Base-by-base conservation (phyloP, 2,329 filamentous ascomycete species). In the Sarocladium oryzae region DNA sequence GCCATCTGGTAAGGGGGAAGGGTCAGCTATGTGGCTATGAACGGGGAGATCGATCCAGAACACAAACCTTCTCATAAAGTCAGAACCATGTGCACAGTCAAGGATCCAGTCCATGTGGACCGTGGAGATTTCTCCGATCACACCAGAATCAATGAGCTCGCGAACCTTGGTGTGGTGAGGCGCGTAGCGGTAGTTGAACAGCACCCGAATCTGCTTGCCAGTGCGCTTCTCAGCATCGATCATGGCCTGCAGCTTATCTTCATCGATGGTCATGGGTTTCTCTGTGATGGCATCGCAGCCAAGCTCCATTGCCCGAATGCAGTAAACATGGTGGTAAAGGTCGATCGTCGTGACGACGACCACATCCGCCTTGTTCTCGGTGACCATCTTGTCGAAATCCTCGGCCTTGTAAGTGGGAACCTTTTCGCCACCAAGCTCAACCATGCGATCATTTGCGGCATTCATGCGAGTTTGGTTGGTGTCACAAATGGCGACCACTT, bases 251-350 rank as follows among this genome's bases (percentile, higher is more conserved):
- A 70, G 69, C n/a, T 70, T 66, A 3, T 64, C 62, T 20, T 65
- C 69, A 51, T 77, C 73, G 49, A 76, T 74, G 1, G 74, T 77
- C 73, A 77, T 76, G 2, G 74, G 74, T 57, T 77, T 77, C 56
- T 77, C 74, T 0, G 70, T 76, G 16, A 77, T 67, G 2, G 73
- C 73, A 54, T 75, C 67, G 55, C 72, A 75, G 7, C 73, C 74
- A 3, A 75, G 61, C 38, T 76, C 72, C 53, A 76, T 63, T 0
- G 73, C 72, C 6, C 69, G 66, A 20, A 74, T 66, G 26, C 73
- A 73, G 58, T 76, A 76, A 4, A 63, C 64, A 53, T 75, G 67
- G 59, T 76, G 73, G 8, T 68, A 70, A 11, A 70, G 65, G 58
- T 76, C 73, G 53, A 76, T 75, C 0, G 73, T 76, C 2, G 73